Evolutionary conservation across 2,329 filamentous ascomycete species (phyloP).

Genomic region (Talaromyces sp.): DNA sequence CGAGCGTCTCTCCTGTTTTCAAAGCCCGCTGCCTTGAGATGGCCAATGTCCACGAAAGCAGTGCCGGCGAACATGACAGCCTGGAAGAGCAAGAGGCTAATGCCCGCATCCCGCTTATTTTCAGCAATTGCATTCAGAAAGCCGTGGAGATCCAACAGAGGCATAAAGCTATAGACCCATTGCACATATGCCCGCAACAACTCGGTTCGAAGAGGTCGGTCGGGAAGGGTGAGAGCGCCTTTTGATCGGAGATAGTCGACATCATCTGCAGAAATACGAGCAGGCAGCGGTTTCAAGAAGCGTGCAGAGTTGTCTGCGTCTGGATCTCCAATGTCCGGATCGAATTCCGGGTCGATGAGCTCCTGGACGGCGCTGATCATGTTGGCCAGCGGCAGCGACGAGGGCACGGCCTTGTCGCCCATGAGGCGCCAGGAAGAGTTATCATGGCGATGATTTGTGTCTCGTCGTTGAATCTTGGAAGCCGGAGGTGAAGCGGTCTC

Average conservation of each 20-base stretch:
- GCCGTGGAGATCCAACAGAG: conserved; percentile 62
- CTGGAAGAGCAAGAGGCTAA: conserved; percentile 81
- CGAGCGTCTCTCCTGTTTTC: conserved; percentile 69
- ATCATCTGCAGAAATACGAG: conserved; percentile 70
- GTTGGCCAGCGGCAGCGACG: conserved; percentile 29
- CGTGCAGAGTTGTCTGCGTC: conserved; percentile 40
- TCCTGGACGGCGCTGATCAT: conserved; percentile 35
- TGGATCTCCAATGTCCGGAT: conserved; percentile 31
- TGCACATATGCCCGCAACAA: conserved; percentile 74
- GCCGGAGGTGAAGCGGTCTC: neutral
- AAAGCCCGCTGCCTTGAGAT: conserved; percentile 69
- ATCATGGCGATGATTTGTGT: neutral
- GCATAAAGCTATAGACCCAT: conserved; percentile 88
- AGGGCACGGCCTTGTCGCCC: conserved; percentile 24
- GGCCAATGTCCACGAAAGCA: conserved; percentile 73
- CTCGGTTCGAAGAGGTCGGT: conserved; percentile 64
- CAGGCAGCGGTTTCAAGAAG: conserved; percentile 72
- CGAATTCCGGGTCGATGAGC: conserved; percentile 34
- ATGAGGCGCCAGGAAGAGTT: conserved; percentile 13
- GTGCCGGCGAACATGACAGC: conserved; percentile 89
- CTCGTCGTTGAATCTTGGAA: neutral
- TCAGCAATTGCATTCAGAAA: conserved; percentile 51
- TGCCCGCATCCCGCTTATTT: conserved; percentile 62
- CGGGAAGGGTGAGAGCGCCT: conserved; percentile 71
- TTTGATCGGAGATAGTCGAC: conserved; percentile 73